phyloP scores from a whole-genome alignment of 2,329 filamentous ascomycete genomes.

The Colletotrichum sp. region DNA sequence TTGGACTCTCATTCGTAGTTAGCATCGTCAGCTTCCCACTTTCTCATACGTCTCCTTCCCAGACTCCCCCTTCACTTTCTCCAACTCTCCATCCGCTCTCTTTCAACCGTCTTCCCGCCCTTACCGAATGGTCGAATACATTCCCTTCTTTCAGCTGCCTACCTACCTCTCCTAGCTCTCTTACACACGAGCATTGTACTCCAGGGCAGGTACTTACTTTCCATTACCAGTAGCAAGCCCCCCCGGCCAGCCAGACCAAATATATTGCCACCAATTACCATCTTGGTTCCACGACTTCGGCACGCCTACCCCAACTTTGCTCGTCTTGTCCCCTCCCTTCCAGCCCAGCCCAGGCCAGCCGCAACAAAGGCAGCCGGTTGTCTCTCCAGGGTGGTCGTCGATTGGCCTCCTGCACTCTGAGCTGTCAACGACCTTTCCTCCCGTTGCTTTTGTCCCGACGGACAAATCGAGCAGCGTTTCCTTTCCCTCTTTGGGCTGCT shows the following conservation, averaged over 20 bases:
- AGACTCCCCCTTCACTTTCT: not conserved
- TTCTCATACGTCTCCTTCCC: not conserved
- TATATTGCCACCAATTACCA: slow-evolving; percentile 18
- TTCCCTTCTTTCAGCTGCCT: not conserved
- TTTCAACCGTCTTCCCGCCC: not conserved
- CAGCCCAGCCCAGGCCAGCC: not conserved
- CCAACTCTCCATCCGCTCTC: not conserved
- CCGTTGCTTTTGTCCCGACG: not conserved
- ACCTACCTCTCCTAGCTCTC: not conserved
- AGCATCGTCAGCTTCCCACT: not conserved
- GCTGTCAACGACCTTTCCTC: not conserved
- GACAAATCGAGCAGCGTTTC: not conserved
- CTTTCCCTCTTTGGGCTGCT: slow-evolving; percentile 1
- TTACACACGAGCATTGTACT: not conserved
- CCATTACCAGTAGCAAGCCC: not conserved
- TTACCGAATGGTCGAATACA: not conserved
- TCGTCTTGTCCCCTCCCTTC: not conserved
- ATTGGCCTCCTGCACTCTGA: not conserved
- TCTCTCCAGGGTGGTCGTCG: not conserved
- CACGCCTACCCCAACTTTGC: slow-evolving; percentile 6
- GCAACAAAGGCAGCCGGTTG: not conserved
- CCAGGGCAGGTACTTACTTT: not conserved
- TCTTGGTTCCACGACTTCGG: not conserved
- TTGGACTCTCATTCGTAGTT: not conserved
- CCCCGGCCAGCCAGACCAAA: not conserved